phyloP scores from a whole-genome alignment of 306 rosid genomes.

The Hippophae gyantsensis region DNA sequence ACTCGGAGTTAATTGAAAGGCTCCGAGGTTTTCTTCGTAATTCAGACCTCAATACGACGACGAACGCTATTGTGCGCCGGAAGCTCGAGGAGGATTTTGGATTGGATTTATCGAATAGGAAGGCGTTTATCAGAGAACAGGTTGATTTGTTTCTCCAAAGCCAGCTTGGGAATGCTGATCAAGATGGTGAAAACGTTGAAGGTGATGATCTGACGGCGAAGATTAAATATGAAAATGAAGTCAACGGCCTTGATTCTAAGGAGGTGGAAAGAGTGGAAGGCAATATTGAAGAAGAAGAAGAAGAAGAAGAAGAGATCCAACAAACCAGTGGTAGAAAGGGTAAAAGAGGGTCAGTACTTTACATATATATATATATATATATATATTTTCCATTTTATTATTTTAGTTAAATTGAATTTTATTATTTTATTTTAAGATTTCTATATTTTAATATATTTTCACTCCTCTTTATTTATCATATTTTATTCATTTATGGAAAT shows the following conservation, averaged over 20 bases:
- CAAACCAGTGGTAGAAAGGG: constrained; percentile 25
- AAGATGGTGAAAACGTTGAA: constrained; percentile 14
- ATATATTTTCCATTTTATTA: too few relatives aligned
- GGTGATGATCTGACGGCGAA: constrained; percentile 14
- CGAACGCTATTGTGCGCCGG: constrained; percentile 62
- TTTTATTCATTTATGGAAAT: too few relatives aligned
- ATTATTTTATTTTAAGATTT: too few relatives aligned
- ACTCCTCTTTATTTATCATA: too few relatives aligned
- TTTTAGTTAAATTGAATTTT: too few relatives aligned
- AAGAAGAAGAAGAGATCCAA: constrained; percentile 16
- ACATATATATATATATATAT: too few relatives aligned
- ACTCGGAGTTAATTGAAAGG: constrained; percentile 70
- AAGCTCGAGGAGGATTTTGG: constrained; percentile 58
- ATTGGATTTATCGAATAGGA: constrained; percentile 56
- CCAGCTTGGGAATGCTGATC: constrained; percentile 22
- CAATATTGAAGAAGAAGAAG: constrained; percentile 23
- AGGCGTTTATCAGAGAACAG: constrained; percentile 60
- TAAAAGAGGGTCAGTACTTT: constrained; percentile 42
- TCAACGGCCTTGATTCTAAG: constrained; percentile 23
- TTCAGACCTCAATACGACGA: constrained; percentile 64
- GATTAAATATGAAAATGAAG: constrained; percentile 22
- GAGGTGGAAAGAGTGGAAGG: constrained; percentile 21
- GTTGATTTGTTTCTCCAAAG: constrained; percentile 58
- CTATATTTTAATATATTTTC: too few relatives aligned
- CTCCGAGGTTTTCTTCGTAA: constrained; percentile 60